These are phyloP conservation scores for Spencermartinsiella europaea DNA, from an alignment of 805 yeast genomes.

Conservation along the genomic window DNA sequence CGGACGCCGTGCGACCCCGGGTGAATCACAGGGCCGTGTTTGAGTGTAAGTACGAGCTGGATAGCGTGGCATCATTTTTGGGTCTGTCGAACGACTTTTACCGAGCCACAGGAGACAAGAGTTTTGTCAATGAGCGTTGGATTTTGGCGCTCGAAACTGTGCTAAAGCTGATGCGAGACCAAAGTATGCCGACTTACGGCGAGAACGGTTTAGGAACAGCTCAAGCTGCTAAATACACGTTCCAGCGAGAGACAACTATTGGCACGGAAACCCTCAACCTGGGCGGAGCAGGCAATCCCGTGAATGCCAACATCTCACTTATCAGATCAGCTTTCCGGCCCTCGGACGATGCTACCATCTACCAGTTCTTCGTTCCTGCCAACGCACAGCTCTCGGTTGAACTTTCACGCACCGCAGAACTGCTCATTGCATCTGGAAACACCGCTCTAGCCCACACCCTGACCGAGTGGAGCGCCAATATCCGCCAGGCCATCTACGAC, in stretches of 20 bases:
- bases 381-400: slow-evolving; percentile 73
- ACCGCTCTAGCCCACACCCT: slow-evolving; percentile 21
- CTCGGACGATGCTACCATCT: slow-evolving; percentile 79
- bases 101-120: slow-evolving; percentile 18
- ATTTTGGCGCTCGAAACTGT: slow-evolving; percentile 49
- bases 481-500: slow-evolving; percentile 52
- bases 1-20: slow-evolving; percentile 60
- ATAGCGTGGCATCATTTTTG: slow-evolving; percentile 76
- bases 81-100: slow-evolving; percentile 69
- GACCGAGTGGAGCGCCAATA: slow-evolving; percentile 34
- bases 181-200: slow-evolving; percentile 49
- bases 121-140: slow-evolving; percentile 51
- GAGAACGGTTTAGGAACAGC: slow-evolving; percentile 40
- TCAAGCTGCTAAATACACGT: slow-evolving; percentile 51
- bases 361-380: slow-evolving; percentile 79
- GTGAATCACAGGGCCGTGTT: slow-evolving; percentile 71
- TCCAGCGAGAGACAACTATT: slow-evolving; percentile 65
- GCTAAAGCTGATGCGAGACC: slow-evolving; percentile 50
- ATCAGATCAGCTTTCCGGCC: slow-evolving; percentile 84
- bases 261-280: slow-evolving; percentile 81
- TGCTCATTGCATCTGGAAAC: slow-evolving; percentile 21
- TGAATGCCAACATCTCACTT: slow-evolving; percentile 60
- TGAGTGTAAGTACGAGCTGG: slow-evolving; percentile 88
- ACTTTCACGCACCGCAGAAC: slow-evolving; percentile 36
- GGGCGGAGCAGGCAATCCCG: slow-evolving; percentile 81